Evolutionary conservation across 2,329 filamentous ascomycete genomes (phyloP).

Genomic region (Eutypella sp.): DNA sequence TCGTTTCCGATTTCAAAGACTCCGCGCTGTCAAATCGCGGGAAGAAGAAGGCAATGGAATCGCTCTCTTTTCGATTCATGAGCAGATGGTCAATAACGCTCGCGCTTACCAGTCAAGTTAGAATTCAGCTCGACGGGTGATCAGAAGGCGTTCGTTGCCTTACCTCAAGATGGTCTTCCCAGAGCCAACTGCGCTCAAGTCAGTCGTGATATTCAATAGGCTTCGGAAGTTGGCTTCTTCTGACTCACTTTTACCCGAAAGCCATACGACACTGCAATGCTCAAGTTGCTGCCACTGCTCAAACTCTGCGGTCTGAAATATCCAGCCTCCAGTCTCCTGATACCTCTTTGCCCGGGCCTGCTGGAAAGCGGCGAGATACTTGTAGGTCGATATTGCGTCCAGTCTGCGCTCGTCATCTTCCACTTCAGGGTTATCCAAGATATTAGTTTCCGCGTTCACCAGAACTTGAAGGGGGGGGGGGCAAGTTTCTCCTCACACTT

Average conservation of each 20-base stretch:
- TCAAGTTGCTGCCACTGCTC: not conserved
- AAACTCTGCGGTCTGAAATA: conserved; percentile 2
- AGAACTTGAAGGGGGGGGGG: not conserved
- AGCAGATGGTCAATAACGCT: conserved; percentile 10
- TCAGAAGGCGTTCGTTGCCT: not conserved
- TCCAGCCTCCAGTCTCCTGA: conserved; percentile 1
- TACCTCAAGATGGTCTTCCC: conserved; percentile 10
- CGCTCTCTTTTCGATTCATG: not conserved
- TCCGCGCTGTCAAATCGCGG: conserved; percentile 12
- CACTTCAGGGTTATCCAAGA: not conserved
- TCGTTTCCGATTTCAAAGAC: conserved; percentile 13
- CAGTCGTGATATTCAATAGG: not conserved
- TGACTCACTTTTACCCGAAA: conserved; percentile 5
- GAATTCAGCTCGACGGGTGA: not conserved
- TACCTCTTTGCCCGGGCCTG: conserved; percentile 4
- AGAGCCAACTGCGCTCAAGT: conserved; percentile 5
- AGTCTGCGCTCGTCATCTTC: not conserved
- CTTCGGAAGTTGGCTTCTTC: not conserved
- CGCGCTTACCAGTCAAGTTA: not conserved
- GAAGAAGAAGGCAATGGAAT: conserved; percentile 16
- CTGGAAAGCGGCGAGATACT: conserved; percentile 3
- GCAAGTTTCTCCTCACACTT: not conserved
- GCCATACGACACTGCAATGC: not conserved
- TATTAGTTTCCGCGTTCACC: too few species aligned
- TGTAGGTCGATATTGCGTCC: conserved; percentile 2